Percentiles rank a stretch among this genome's conserved stretches.
phyloP scores from a whole-genome alignment of 257 asterid genomes.

The Fraxinus quadrangulata region DNA sequence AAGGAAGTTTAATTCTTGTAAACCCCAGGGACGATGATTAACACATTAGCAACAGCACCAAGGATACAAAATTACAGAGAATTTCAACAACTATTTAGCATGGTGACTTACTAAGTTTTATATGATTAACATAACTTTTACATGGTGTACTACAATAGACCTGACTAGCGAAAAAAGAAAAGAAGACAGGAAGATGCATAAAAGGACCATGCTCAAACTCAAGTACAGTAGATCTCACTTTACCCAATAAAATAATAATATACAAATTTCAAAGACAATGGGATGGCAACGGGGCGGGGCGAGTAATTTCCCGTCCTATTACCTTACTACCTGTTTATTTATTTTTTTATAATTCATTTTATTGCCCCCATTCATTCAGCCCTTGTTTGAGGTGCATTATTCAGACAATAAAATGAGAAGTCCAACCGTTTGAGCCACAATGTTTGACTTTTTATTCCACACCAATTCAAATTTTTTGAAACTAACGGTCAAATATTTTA shows the following conservation, averaged over 20 bases:
- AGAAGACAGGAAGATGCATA: background rate
- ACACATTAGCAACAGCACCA: slow-evolving; percentile 1
- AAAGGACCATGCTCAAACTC: background rate
- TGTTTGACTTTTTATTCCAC: no score
- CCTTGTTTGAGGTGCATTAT: no score
- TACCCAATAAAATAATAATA: background rate
- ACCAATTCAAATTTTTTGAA: no score
- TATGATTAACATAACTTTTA: background rate
- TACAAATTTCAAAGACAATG: background rate
- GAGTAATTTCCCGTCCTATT: no score
- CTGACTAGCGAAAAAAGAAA: background rate
- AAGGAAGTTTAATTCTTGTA: background rate
- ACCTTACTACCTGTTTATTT: no score
- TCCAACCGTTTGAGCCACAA: no score
- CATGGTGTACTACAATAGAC: background rate
- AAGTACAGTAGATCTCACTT: background rate
- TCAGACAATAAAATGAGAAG: no score
- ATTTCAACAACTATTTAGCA: background rate
- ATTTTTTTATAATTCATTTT: no score
- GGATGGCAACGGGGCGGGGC: no score
- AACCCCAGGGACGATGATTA: background rate
- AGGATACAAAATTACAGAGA: background rate
- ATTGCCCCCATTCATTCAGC: no score
- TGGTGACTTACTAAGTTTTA: background rate
- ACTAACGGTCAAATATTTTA: no score